These are phyloP conservation scores for Podila horticola DNA, from an alignment of 192 early-diverging fungal species.

Conservation along the genomic window DNA sequence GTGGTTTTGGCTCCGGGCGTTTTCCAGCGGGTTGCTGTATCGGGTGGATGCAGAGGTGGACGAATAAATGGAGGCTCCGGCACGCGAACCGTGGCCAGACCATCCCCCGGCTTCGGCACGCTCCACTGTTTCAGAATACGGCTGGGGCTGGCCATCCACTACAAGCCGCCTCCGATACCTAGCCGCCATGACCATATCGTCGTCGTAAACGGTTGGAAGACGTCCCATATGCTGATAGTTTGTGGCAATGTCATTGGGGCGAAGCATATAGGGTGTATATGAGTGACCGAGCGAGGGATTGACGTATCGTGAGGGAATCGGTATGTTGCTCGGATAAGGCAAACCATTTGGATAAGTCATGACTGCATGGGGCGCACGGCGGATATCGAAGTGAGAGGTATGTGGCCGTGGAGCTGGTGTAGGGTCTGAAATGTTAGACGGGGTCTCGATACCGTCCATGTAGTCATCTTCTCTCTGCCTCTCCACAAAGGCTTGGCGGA, in stretches of 20 bases:
- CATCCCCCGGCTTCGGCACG: slow-evolving; percentile 32
- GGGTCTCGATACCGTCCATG: not conserved
- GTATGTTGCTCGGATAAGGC: slow-evolving; percentile 20
- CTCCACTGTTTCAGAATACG: slow-evolving; percentile 32
- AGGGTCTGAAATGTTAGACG: not conserved
- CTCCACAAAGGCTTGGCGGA: not conserved
- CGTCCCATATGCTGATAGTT: not conserved
- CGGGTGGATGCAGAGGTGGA: not conserved
- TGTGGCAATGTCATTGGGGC: slow-evolving; percentile 11
- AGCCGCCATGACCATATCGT: not conserved
- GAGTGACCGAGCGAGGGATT: slow-evolving; percentile 15
- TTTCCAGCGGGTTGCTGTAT: not conserved
- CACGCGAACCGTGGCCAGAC: not conserved
- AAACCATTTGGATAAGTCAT: not conserved
- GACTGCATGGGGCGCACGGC: not conserved
- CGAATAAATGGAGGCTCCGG: not conserved
- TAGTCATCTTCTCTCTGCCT: not conserved
- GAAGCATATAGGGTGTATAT: slow-evolving; percentile 1
- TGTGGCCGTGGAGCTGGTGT: not conserved
- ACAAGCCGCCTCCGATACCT: not conserved
- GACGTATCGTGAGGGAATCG: slow-evolving; percentile 32
- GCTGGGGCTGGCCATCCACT: not conserved
- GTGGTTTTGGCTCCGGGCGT: not conserved
- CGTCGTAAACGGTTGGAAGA: not conserved
- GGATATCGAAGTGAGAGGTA: not conserved